phyloP scores from a whole-genome alignment of 2,329 filamentous ascomycete species.

The Ascochyta koolunga region DNA sequence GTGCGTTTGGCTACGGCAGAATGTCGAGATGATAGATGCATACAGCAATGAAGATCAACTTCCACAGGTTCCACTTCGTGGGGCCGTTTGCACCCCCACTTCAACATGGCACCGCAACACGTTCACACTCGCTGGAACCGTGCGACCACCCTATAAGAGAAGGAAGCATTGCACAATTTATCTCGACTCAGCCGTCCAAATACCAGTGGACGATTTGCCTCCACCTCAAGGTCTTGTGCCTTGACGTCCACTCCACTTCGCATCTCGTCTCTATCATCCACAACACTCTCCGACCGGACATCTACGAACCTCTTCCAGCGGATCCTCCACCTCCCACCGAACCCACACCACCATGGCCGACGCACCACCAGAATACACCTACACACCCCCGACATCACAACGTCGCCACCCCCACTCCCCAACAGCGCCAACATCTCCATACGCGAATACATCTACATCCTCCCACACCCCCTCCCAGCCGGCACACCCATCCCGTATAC shows the following conservation, averaged over 20 bases:
- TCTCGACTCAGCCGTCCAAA: too few relatives aligned
- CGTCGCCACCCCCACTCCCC: background rate
- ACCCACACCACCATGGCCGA: background rate
- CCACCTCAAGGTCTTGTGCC: background rate
- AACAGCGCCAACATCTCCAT: conserved; percentile 57
- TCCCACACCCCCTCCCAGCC: conserved; percentile 47
- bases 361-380: background rate
- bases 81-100: too few relatives aligned
- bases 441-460: conserved; percentile 66
- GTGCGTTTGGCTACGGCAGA: background rate
- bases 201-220: background rate
- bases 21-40: background rate
- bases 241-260: too few relatives aligned
- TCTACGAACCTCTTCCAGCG: background rate
- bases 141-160: too few relatives aligned
- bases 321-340: background rate
- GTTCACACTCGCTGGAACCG: too few relatives aligned
- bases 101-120: too few relatives aligned
- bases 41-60: too few relatives aligned
- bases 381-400: background rate
- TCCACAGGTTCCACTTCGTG: too few relatives aligned
- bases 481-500: conserved; percentile 38
- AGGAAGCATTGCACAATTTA: too few relatives aligned
- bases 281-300: background rate
- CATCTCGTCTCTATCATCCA: background rate